Base-by-base conservation (phyloP, 164 flowering plant genomes). In the Kingdonia uniflora region DNA sequence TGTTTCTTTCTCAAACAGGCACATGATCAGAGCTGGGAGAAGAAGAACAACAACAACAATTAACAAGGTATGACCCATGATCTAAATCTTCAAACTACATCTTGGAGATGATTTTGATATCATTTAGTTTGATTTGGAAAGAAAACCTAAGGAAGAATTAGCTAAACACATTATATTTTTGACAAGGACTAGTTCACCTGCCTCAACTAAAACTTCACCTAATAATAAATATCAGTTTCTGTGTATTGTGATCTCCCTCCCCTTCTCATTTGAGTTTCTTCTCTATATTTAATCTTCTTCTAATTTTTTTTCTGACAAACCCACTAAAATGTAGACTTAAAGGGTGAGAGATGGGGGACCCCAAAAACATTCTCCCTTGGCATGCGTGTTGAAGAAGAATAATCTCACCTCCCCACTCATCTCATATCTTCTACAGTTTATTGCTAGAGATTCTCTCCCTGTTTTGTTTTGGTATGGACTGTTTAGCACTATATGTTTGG, bases 301-400 rank as follows among this genome's bases (percentile, higher is more conserved):
- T n/a, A n/a, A n/a, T n/a, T n/a, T n/a, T n/a, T n/a, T n/a, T n/a
- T n/a, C n/a, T n/a, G n/a, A n/a, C n/a, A n/a, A n/a, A 29, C 35
- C 35, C 35, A 29, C 35, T 29, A 4, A 29, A 29, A 29, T 3
- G 8, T 29, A 29, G n/a, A n/a, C n/a, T n/a, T n/a, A n/a, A n/a
- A n/a, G 66, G 63, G 21, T 6, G 60, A 61, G 19, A 35, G 14
- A 41, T 17, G 5, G 16, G 13, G 55, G 80, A 77, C 14, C 82
- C 90, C 82, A 72, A 78, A 70, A 76, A 81, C 95, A 86, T 84
- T 86, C 95, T 67, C 8, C 80, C 74, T 80, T 15, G 88, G 73
- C 73, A 69, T 63, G 67, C 68, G 85, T 71, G 82, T 72, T 20
- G 11, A 48, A 58, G 74, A 79, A 75, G 74, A 73, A 75, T 73